Percentiles rank a stretch among this genome's conserved stretches.
These are phyloP conservation scores for Gracilaria gracilis DNA, from an alignment of 23 red algal genomes.

Conservation along the genomic window DNA sequence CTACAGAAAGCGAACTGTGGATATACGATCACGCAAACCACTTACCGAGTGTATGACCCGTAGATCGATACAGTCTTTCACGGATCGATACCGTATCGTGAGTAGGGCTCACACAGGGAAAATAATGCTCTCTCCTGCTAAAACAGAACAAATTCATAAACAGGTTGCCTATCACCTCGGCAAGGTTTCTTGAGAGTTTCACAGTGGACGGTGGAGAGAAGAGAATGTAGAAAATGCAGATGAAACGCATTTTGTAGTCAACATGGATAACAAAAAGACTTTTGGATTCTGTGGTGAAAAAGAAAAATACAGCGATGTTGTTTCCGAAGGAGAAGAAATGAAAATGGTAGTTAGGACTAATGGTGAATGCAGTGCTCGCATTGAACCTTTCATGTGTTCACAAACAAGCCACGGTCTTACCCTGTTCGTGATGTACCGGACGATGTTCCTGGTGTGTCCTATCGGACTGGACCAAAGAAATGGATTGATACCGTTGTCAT, in stretches of 20 bases:
- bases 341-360: not conserved
- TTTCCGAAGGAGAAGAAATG: not conserved
- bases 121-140: not conserved
- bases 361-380: not conserved
- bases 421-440: too few relatives aligned
- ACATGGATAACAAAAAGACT: not conserved
- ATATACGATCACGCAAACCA: not conserved
- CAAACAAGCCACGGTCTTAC: too few relatives aligned
- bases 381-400: not conserved
- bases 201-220: conserved; percentile 3
- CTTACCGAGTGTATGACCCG: not conserved
- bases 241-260: not conserved
- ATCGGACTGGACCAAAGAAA: not conserved
- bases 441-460: too few relatives aligned
- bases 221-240: conserved; percentile 14
- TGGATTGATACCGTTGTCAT: not conserved
- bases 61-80: conserved; percentile 26
- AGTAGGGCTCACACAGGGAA: conserved; percentile 44
- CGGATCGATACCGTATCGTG: conserved; percentile 26
- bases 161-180: conserved; percentile 39
- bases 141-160: conserved; percentile 6
- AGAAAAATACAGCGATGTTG: not conserved
- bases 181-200: not conserved
- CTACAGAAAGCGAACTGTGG: not conserved
- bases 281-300: not conserved